Conservation (phyloP, 768 basidiomycete genomes). For the Trametes cingulata region DNA sequence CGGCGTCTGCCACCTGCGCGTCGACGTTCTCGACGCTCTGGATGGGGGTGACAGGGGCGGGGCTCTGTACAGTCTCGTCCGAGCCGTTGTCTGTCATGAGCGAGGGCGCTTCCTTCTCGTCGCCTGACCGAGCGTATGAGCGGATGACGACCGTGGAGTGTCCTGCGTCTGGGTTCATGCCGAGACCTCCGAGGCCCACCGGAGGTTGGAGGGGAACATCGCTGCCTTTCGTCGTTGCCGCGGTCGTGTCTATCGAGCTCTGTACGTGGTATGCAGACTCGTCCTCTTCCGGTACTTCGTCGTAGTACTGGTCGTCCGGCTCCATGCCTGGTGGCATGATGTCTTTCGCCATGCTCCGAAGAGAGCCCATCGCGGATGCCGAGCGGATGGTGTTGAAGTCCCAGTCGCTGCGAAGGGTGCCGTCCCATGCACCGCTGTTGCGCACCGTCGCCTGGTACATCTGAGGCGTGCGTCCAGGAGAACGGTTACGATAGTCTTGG, state of each 20-base stretch:
- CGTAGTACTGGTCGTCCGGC: constrained; percentile 47
- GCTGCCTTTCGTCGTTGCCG: constrained; percentile 63
- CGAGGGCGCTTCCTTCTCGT: constrained; percentile 45
- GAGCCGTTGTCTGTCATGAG: constrained; percentile 40
- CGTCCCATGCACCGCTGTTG: constrained; percentile 68
- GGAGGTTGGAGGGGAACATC: constrained; percentile 37
- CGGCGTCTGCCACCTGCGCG: constrained; percentile 25
- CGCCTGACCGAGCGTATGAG: constrained; percentile 32
- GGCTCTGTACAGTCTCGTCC: constrained; percentile 47
- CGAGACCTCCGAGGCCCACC: constrained; percentile 11
- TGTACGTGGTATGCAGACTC: constrained; percentile 34
- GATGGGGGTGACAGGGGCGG: constrained; percentile 39
- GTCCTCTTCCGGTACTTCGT: constrained; percentile 38
- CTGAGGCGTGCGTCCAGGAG: constrained; percentile 51
- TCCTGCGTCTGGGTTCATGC: constrained; percentile 51
- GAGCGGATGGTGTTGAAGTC: constrained; percentile 88
- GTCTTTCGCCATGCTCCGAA: constrained; percentile 71
- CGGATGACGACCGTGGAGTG: constrained; percentile 79
- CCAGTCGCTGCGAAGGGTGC: constrained; percentile 90
- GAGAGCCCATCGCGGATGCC: constrained; percentile 73
- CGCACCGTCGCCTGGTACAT: constrained; percentile 58
- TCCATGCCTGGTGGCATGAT: constrained; percentile 56
- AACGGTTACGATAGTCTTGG: constrained; percentile 70
- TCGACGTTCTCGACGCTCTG: constrained; percentile 25
- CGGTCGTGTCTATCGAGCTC: constrained; percentile 60